Evolutionary conservation across 1,139 yeast genomes (phyloP), one percentile per base, ranked within the genome.

Genomic region (Lodderomyces beijingensis): DNA sequence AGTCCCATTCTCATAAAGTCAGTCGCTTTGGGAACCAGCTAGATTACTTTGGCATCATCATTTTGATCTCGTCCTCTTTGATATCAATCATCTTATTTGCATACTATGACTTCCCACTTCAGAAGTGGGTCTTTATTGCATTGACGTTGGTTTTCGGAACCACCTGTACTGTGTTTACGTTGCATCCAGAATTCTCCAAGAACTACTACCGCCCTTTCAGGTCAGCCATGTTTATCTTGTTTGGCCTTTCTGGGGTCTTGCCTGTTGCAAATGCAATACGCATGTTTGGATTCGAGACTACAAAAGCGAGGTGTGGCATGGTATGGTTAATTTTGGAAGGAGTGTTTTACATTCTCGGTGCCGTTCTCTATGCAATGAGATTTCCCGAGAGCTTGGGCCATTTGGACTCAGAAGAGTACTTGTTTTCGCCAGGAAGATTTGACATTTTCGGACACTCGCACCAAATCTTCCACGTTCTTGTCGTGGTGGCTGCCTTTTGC

Each of bases 31-130:
- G 95, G 2, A 86, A 87, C 52, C 84, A 80, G 46, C 65, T 87
- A 37, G 97, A 88, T 54, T 89, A 88, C 49, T 70, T 88, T 36
- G 97, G 96, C 0, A 88, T 88, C 30, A 83, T 87, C 9, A 65
- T 82, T 3, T 62, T 88, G 39, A 86, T 87, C 37, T 76, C 83
- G 1, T 69, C 86, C 21, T 86, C 95, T 0, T 73, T 85, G 66
- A 63, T 80, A 2, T 82, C 94, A 6, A 65, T 87, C 4, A 63
- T 85, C 11, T 67, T 75, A 44, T 86, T 82, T 54, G 81, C 89
- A 1, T 75, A 77, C 36, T 60, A 70, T 41, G 88, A 84, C 45
- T 53, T 57, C 27, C 65, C 69, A 1, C 29, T 14, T 5, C 50
- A 63, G 38, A 70, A 71, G 33, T 49, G 55, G 25, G 22, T 55